These are phyloP conservation scores for Theileria equi DNA, from an alignment of 169 alveolate genomes.

Conservation along the genomic window DNA sequence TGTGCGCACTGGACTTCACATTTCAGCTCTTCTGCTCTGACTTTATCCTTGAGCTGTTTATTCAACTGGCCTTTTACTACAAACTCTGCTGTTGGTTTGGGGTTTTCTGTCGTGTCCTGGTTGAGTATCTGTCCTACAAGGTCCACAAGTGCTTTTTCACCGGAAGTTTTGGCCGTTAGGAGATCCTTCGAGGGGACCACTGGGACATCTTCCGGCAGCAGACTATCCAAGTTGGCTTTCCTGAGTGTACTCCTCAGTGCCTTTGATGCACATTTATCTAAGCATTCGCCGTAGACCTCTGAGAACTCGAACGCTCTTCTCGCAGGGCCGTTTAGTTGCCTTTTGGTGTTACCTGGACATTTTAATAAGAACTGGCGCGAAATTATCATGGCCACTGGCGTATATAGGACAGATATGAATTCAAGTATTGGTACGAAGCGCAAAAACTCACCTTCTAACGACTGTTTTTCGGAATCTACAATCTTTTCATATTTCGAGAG, in stretches of 20 bases:
- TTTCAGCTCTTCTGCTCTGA: constrained; percentile 36
- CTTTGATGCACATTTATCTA: constrained; percentile 54
- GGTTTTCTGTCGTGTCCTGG: constrained; percentile 54
- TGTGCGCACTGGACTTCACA: constrained; percentile 60
- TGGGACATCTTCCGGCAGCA: constrained; percentile 34
- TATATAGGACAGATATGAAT: too few species aligned
- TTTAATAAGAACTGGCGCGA: too few species aligned
- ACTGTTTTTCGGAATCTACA: constrained; percentile 48
- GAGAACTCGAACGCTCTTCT: constrained; percentile 48
- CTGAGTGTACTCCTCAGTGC: constrained; percentile 49
- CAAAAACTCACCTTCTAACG: constrained; percentile 34
- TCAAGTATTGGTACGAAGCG: too few species aligned
- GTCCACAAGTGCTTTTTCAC: constrained; percentile 49
- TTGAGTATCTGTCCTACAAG: constrained; percentile 51
- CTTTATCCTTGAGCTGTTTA: constrained; percentile 32
- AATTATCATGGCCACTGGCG: too few species aligned
- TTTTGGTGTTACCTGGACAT: constrained; percentile 3
- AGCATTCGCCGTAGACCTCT: constrained; percentile 50
- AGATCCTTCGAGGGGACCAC: constrained; percentile 49
- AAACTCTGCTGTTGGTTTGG: constrained; percentile 48
- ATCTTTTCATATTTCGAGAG: constrained; percentile 49
- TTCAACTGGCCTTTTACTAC: constrained; percentile 35
- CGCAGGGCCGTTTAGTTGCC: constrained; percentile 5
- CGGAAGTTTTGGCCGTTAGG: constrained; percentile 44
- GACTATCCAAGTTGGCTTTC: constrained; percentile 37